Conservation (phyloP, 2,329 filamentous ascomycete genomes). For the Cladosporium sp. region DNA sequence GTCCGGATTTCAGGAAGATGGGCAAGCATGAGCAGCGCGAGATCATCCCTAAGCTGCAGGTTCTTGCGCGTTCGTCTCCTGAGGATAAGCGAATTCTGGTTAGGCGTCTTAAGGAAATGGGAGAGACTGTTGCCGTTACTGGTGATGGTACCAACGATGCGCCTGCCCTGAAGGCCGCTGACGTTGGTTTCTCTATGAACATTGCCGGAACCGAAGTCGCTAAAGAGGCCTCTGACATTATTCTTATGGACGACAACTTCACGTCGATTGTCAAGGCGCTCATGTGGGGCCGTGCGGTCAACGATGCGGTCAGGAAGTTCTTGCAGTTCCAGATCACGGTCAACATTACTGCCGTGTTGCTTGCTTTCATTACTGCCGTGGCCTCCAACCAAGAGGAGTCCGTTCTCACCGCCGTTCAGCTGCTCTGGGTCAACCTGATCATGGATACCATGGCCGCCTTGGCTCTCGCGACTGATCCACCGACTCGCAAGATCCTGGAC, state of each 20-base stretch:
- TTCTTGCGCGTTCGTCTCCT: slow-evolving; percentile 62
- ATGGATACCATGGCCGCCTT: slow-evolving; percentile 94
- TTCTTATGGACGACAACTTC: slow-evolving; percentile 59
- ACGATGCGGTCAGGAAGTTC: slow-evolving; percentile 50
- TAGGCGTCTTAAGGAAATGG: slow-evolving; percentile 56
- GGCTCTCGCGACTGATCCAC: slow-evolving; percentile 84
- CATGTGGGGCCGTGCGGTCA: slow-evolving; percentile 56
- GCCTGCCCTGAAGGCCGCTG: slow-evolving; percentile 58
- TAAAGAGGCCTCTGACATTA: slow-evolving; percentile 56
- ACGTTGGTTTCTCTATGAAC: slow-evolving; percentile 64
- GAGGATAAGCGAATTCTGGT: slow-evolving; percentile 64
- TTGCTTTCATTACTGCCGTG: slow-evolving; percentile 84
- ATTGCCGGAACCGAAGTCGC: slow-evolving; percentile 60
- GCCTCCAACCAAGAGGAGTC: slow-evolving; percentile 61
- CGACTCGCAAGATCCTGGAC: slow-evolving; percentile 70
- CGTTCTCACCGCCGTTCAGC: slow-evolving; percentile 80
- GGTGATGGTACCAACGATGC: slow-evolving; percentile 63
- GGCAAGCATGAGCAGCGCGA: slow-evolving; percentile 43
- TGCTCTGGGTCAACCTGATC: slow-evolving; percentile 94
- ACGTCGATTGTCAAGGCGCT: slow-evolving; percentile 57
- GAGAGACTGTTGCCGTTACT: slow-evolving; percentile 61
- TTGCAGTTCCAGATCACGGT: slow-evolving; percentile 72
- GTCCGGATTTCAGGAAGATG: slow-evolving; percentile 40
- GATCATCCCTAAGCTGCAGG: slow-evolving; percentile 57
- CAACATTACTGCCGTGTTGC: slow-evolving; percentile 81